Evolutionary conservation across 345 rosid species (phyloP).

Genomic region (Salix purpurea): DNA sequence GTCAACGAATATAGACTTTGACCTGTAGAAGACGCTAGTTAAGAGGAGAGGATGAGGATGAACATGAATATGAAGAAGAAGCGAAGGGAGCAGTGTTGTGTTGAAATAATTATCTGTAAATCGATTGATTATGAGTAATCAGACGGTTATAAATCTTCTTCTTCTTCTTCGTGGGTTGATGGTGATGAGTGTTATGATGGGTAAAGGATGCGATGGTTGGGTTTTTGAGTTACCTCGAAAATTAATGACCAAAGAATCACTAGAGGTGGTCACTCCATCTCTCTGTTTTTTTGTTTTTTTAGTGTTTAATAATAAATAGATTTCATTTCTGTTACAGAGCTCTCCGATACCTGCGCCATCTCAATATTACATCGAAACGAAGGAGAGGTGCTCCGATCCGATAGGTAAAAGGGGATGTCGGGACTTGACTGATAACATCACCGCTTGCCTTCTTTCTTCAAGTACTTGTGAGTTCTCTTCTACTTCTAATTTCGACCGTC

Average conservation of each 20-base stretch:
- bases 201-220: too few species aligned
- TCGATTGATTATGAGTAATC: too few species aligned
- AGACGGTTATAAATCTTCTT: too few species aligned
- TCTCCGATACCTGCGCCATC: constrained; percentile 8
- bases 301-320: too few species aligned
- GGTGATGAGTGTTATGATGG: too few species aligned
- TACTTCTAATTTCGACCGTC: background rate
- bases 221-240: too few species aligned
- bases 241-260: too few species aligned
- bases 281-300: background rate
- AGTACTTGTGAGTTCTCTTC: background rate
- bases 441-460: constrained; percentile 8
- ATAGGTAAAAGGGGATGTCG: background rate
- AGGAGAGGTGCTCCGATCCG: constrained; percentile 9
- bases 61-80: background rate
- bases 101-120: too few species aligned
- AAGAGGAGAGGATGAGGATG: background rate
- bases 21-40: background rate
- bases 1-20: too few species aligned
- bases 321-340: background rate
- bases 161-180: too few species aligned
- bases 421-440: background rate
- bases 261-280: background rate
- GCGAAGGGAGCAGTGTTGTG: background rate
- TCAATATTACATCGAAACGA: background rate